Percentiles rank a stretch among this genome's conserved stretches.
Evolutionary conservation across 2,329 filamentous ascomycete genomes (phyloP).

Genomic region (Curvularia verruculosa): DNA sequence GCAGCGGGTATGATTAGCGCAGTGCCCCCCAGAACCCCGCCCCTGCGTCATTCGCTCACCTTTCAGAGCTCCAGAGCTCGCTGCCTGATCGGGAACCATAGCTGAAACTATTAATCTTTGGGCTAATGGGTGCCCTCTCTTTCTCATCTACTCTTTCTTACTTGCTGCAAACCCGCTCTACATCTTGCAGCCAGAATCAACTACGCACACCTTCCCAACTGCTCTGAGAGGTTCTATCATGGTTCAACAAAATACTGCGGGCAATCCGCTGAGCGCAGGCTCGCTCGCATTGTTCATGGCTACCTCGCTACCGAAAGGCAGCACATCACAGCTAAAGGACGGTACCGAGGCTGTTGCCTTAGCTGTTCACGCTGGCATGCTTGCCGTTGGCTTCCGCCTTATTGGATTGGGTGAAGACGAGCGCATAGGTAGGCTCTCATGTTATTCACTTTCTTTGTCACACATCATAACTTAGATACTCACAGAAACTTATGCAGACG

Average conservation of each 20-base stretch:
- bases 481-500: conserved; percentile 63
- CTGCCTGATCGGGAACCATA: conserved; percentile 10
- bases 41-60: conserved; percentile 13
- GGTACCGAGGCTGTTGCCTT: conserved; percentile 84
- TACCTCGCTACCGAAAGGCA: conserved; percentile 50
- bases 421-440: conserved; percentile 63
- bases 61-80: conserved; percentile 5
- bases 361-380: conserved; percentile 82
- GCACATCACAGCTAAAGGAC: conserved; percentile 61
- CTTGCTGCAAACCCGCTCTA: not conserved
- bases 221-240: conserved; percentile 19
- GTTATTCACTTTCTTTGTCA: conserved; percentile 4
- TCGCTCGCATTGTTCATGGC: conserved; percentile 54
- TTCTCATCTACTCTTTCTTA: not conserved
- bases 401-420: conserved; percentile 85
- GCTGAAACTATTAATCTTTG: not conserved
- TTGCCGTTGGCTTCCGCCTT: conserved; percentile 78
- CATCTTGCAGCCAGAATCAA: not conserved
- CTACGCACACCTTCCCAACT: not conserved
- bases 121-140: not conserved
- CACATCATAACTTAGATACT: conserved; percentile 30
- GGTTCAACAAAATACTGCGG: conserved; percentile 37
- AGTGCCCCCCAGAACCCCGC: conserved; percentile 29
- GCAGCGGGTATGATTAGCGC: conserved; percentile 22
- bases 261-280: conserved; percentile 53